Percentiles rank a stretch among this genome's conserved stretches.
Evolutionary conservation across 352 stramenopile genomes (phyloP).

Genomic region (Phytophthora melonis): DNA sequence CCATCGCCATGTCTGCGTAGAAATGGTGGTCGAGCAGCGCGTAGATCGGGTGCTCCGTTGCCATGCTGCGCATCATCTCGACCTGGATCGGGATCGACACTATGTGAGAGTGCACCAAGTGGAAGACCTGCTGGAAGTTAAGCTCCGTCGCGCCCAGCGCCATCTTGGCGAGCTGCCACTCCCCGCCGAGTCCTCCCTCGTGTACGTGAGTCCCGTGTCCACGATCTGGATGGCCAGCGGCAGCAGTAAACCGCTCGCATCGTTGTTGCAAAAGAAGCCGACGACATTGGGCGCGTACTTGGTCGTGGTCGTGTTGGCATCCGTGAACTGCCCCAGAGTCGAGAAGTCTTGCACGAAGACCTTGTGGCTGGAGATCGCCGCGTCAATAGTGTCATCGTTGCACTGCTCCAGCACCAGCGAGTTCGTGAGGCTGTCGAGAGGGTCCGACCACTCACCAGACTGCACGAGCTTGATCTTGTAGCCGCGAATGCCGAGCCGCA

Average conservation of each 20-base stretch:
- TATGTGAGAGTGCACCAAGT: constrained; percentile 41
- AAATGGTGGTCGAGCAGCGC: constrained; percentile 53
- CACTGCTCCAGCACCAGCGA: constrained; percentile 30
- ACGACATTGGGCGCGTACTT: constrained; percentile 45
- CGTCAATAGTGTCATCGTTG: constrained; percentile 18
- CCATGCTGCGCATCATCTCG: constrained; percentile 56
- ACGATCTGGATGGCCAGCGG: constrained; percentile 44
- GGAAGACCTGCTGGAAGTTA: constrained; percentile 41
- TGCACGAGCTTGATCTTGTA: constrained; percentile 42
- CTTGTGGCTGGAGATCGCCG: constrained; percentile 22
- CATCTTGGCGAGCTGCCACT: constrained; percentile 56
- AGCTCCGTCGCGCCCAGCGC: constrained; percentile 43
- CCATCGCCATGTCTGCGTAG: constrained; percentile 42
- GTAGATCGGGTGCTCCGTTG: constrained; percentile 43
- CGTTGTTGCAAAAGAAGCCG: constrained; percentile 49
- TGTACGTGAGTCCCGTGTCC: constrained; percentile 41
- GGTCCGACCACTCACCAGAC: constrained; percentile 20
- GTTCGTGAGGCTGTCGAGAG: constrained; percentile 23
- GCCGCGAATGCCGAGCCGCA: constrained; percentile 40
- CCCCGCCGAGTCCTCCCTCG: constrained; percentile 33
- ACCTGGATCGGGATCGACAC: constrained; percentile 51
- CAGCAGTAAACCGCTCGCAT: constrained; percentile 22
- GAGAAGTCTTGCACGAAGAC: constrained; percentile 43
- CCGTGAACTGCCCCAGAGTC: constrained; percentile 31
- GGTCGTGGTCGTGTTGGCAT: constrained; percentile 23